These are phyloP conservation scores for Pichia nakasei DNA, from an alignment of 805 yeast genomes.

Conservation along the genomic window DNA sequence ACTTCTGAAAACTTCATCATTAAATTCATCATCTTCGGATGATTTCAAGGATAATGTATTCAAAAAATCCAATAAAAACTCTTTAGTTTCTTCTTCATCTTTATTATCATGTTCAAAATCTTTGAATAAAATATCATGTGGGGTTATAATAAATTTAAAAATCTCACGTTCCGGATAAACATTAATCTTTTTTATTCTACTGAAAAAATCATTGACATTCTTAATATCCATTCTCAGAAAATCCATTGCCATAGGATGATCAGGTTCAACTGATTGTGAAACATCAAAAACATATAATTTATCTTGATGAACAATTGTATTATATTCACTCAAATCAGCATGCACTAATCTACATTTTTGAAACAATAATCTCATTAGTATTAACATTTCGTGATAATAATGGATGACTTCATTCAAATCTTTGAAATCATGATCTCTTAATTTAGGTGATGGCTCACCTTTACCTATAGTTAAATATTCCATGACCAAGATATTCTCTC, in stretches of 20 bases:
- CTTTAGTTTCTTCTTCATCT: slow-evolving; percentile 32
- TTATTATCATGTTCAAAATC: slow-evolving; percentile 16
- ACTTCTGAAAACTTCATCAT: slow-evolving; percentile 84
- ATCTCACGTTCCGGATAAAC: slow-evolving; percentile 76
- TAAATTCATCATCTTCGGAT: slow-evolving; percentile 42
- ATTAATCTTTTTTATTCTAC: slow-evolving; percentile 57
- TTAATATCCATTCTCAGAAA: slow-evolving; percentile 96
- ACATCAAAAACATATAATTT: slow-evolving; percentile 87
- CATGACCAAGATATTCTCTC: slow-evolving; percentile 90
- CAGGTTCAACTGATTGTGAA: slow-evolving; percentile 95
- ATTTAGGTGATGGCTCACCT: slow-evolving; percentile 86
- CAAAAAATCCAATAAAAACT: slow-evolving; percentile 34
- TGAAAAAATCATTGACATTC: slow-evolving; percentile 84
- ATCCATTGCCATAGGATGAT: slow-evolving; percentile 93
- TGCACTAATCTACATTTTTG: slow-evolving; percentile 87
- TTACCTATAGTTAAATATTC: slow-evolving; percentile 71
- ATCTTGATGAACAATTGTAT: slow-evolving; percentile 74
- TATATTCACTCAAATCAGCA: slow-evolving; percentile 95
- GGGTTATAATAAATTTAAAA: slow-evolving; percentile 60
- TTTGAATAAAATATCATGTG: slow-evolving; percentile 4
- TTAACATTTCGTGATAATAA: slow-evolving; percentile 69
- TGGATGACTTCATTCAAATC: slow-evolving; percentile 55
- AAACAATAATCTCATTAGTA: slow-evolving; percentile 80
- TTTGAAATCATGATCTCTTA: slow-evolving; percentile 73
- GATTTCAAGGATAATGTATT: slow-evolving; percentile 50